phyloP scores from a whole-genome alignment of 257 asterid genomes.

The Petunia axillaris region DNA sequence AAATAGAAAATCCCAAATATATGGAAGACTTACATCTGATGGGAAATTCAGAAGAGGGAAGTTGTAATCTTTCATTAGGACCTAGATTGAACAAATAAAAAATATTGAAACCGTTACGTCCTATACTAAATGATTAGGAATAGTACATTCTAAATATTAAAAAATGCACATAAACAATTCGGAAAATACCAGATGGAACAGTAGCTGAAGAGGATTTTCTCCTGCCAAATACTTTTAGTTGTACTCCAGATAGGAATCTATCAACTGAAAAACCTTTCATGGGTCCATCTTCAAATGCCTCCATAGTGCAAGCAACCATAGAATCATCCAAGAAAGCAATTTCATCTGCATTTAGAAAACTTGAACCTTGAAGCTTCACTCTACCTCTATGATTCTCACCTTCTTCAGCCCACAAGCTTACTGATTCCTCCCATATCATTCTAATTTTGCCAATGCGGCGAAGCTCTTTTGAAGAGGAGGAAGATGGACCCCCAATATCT shows the following conservation, averaged over 20 bases:
- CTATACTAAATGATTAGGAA: background rate
- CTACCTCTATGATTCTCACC: conserved; percentile 50
- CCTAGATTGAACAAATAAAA: conserved; percentile 26
- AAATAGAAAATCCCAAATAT: background rate
- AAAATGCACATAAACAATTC: background rate
- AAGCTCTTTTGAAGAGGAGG: conserved; percentile 35
- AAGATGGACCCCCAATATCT: conserved; percentile 28
- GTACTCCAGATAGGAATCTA: conserved; percentile 53
- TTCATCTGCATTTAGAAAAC: conserved; percentile 53
- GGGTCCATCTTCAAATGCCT: conserved; percentile 55
- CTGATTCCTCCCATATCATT: conserved; percentile 57
- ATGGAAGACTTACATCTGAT: conserved; percentile 43
- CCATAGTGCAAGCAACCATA: conserved; percentile 47
- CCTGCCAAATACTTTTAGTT: conserved; percentile 55
- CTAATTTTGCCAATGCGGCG: conserved; percentile 49
- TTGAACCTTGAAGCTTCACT: conserved; percentile 41
- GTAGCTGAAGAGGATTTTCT: conserved; percentile 42
- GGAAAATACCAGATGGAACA: conserved; percentile 35
- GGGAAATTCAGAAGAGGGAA: conserved; percentile 40
- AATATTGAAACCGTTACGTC: background rate
- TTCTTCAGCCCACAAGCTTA: conserved; percentile 57
- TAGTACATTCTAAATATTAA: background rate
- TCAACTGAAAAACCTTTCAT: conserved; percentile 54
- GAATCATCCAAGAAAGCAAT: conserved; percentile 51
- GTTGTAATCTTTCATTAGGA: conserved; percentile 38